Evolutionary conservation across 2,329 filamentous ascomycete genomes (phyloP), one percentile per base, ranked within the genome.

Genomic region (Aciculosporium take): DNA sequence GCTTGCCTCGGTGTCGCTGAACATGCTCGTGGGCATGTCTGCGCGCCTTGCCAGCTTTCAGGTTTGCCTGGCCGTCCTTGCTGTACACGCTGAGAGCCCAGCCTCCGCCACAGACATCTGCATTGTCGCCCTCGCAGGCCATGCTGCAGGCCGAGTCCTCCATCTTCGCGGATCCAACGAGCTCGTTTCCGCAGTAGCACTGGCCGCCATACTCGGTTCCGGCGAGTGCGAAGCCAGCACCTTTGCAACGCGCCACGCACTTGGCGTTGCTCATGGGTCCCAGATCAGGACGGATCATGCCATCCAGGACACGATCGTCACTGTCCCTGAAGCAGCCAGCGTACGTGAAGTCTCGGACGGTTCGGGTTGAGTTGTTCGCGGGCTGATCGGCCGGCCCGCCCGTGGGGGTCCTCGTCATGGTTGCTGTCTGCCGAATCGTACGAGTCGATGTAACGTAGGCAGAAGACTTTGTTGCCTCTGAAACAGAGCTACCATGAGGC

Each of bases 131-230:
- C 39, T 65, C 62, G 52, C 74, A 77, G 1, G 65, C 21, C 17
- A 44, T 40, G 15, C 37, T 54, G 57, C 74, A 78, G 10, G 51
- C 48, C 7, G 52, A 56, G 3, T 69, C 67, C 34, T 64, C 62
- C 15, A 74, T 50, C 46, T 60, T 57, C 37, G 60, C 53, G 23
- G 59, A 63, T 32, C 58, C 57, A 5, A 46, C 40, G 20, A 56
- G 49, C 21, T 51, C 48, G 42, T 60, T 55, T 37, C 62, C 67
- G 48, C 70, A 77, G 58, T 66, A 76, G 56, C 72, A 76, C 52
- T 75, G 65, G n/a, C 57, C 56, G 18, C 56, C 59, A 48, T 68
- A 71, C 52, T 76, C 69, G 1, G 71, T 58, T 6, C 70, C 72
- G 6, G 71, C 69, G 33, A 69, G 60, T 6, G 49, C 49, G 51